These are phyloP conservation scores for Taiozyma onychis DNA, from an alignment of 1,139 yeast species.

Conservation along the genomic window DNA sequence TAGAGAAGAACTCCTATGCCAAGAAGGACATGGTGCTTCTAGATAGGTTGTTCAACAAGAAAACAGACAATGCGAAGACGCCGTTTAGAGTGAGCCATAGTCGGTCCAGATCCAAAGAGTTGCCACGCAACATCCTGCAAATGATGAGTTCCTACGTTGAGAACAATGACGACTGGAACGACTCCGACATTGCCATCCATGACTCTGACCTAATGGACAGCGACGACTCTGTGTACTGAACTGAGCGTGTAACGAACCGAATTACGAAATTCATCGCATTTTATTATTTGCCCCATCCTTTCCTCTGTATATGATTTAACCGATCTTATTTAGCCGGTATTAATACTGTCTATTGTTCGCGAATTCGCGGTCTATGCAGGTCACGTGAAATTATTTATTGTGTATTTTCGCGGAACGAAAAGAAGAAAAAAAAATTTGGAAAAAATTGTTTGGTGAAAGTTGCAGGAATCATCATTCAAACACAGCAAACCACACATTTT, in stretches of 20 bases:
- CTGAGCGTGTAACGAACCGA: neutral
- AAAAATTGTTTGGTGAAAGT: neutral
- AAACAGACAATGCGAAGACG: neutral
- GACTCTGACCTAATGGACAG: neutral
- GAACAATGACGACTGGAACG: conserved; percentile 1
- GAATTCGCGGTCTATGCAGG: neutral
- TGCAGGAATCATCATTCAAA: neutral
- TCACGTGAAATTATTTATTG: conserved; percentile 1
- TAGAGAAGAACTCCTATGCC: conserved; percentile 1
- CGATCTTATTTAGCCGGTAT: neutral
- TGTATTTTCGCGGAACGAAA: neutral
- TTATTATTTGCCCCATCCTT: neutral
- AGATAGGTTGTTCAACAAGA: conserved; percentile 10
- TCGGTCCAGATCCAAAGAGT: neutral
- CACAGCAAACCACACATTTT: neutral
- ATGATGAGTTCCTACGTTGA: neutral
- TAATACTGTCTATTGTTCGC: neutral
- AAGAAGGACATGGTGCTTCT: conserved; percentile 13
- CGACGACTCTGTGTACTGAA: neutral
- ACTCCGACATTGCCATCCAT: neutral
- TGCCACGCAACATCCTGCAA: neutral
- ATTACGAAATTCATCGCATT: neutral
- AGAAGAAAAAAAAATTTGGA: neutral
- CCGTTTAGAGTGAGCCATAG: neutral
- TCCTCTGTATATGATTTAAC: neutral